Evolutionary conservation across 2,329 filamentous ascomycete genomes (phyloP).

Genomic region (Aspergillus brasiliensis): DNA sequence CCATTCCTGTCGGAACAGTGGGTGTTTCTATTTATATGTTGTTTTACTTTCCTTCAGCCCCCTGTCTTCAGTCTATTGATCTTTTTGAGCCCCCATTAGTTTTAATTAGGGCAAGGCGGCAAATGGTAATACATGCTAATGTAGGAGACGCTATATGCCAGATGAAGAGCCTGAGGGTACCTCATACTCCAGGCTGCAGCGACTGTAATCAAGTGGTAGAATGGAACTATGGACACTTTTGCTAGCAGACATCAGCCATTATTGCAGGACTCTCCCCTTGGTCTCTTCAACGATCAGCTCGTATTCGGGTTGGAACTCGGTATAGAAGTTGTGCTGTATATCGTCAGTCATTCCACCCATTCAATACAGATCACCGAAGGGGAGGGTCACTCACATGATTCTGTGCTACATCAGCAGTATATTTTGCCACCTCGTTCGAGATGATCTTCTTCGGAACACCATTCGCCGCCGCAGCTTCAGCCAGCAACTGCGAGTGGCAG

Average conservation of each 20-base stretch:
- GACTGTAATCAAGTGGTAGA: not conserved
- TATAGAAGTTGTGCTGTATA: slow-evolving; percentile 42
- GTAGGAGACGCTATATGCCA: not conserved
- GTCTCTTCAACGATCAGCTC: slow-evolving; percentile 42
- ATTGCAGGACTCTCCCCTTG: slow-evolving; percentile 36
- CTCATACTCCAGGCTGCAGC: not conserved
- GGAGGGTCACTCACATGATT: slow-evolving; percentile 32
- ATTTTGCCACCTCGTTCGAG: slow-evolving; percentile 35
- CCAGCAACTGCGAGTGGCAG: slow-evolving; percentile 45
- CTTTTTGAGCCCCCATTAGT: no score
- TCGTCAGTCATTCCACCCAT: slow-evolving; percentile 11
- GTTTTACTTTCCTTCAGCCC: no score
- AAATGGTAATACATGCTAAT: no score
- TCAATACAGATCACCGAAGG: not conserved
- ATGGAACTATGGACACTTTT: not conserved
- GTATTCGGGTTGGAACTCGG: slow-evolving; percentile 44
- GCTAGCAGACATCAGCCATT: not conserved
- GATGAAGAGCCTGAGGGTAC: not conserved
- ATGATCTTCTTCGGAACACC: slow-evolving; percentile 41
- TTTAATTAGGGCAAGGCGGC: no score
- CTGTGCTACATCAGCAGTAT: slow-evolving; percentile 39
- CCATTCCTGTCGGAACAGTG: no score
- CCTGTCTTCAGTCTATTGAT: no score
- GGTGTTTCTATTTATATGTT: not conserved
- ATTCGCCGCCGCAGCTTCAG: slow-evolving; percentile 45